Conservation (phyloP, 306 rosid genomes). For the Lablab purpureus region DNA sequence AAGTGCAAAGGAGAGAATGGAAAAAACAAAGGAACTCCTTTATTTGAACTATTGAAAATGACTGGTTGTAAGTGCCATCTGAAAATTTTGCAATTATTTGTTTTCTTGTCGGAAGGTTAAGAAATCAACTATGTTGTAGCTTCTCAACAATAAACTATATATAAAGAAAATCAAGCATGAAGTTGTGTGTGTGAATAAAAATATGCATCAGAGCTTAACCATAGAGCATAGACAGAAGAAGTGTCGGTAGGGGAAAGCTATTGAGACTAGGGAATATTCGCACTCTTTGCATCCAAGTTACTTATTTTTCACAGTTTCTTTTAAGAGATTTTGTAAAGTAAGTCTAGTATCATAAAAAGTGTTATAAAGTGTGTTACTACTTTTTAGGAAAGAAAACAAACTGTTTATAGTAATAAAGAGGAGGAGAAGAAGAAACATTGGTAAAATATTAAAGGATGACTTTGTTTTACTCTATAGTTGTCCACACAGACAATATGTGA, state of each 20-base stretch:
- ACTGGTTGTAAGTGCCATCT: conserved; percentile 15
- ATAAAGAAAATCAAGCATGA: not conserved
- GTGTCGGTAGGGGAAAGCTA: conserved; percentile 4
- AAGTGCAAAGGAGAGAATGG: not conserved
- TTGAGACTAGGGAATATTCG: conserved; percentile 6
- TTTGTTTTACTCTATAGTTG: not conserved
- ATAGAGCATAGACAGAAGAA: not conserved
- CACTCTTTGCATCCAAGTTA: not conserved
- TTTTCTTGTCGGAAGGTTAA: conserved; percentile 40
- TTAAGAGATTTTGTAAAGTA: too few species aligned
- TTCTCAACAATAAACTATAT: not conserved
- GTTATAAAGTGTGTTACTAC: too few species aligned
- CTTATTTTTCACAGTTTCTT: not conserved
- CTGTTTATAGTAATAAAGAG: not conserved
- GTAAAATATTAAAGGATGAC: not conserved
- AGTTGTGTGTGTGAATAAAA: not conserved
- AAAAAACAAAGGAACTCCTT: conserved; percentile 25
- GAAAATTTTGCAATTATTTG: conserved; percentile 32
- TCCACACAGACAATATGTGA: not conserved
- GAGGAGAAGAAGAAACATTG: not conserved
- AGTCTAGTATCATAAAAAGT: too few species aligned
- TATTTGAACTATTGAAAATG: conserved; percentile 30
- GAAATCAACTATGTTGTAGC: not conserved
- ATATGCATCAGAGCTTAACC: not conserved
- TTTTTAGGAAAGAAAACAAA: not conserved